Percentiles rank a stretch among this genome's conserved stretches.
Conservation (phyloP, 306 rosid genomes). For the Rubus parviflorus region DNA sequence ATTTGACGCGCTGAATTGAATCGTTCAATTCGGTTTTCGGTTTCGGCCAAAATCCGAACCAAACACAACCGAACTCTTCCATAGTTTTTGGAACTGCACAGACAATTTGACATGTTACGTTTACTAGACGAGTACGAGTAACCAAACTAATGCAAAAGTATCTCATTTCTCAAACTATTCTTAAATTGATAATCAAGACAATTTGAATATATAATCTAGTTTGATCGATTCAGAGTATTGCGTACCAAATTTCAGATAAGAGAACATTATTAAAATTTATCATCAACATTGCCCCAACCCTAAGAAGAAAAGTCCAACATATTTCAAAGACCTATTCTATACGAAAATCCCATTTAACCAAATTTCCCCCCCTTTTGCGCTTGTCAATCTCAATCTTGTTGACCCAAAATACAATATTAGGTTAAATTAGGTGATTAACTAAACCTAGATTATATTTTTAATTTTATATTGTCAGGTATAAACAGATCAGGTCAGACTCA, state of each 20-base stretch:
- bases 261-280: not conserved
- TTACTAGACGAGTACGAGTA: not conserved
- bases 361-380: not conserved
- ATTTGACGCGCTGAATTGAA: no score
- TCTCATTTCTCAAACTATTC: not conserved
- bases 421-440: constrained; percentile 6
- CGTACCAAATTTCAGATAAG: not conserved
- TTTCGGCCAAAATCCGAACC: no score
- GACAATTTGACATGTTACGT: not conserved
- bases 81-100: no score
- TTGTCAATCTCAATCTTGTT: constrained; percentile 1
- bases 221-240: not conserved
- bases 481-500: constrained; percentile 1
- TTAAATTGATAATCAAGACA: not conserved
- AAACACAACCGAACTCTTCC: no score
- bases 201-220: not conserved
- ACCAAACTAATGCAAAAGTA: not conserved
- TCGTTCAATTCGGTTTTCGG: no score
- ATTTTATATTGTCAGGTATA: not conserved
- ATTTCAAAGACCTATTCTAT: constrained; percentile 9
- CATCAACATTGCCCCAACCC: not conserved
- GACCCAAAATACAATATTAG: constrained; percentile 13
- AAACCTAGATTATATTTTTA: not conserved
- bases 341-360: not conserved
- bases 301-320: not conserved